Conservation (phyloP, 2,329 filamentous ascomycete genomes). For the Scytalidium lignicola region DNA sequence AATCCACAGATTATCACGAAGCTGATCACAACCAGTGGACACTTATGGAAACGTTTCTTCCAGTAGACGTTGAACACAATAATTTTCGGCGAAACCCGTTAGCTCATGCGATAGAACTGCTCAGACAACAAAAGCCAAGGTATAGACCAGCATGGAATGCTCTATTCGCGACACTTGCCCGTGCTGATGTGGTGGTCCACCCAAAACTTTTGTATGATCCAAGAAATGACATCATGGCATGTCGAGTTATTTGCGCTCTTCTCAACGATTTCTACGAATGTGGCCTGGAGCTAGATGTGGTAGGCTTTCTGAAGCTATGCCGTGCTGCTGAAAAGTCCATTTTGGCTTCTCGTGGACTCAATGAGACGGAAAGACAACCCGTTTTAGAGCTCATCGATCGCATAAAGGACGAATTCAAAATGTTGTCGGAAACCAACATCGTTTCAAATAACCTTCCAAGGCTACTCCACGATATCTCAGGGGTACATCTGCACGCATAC, state of each 20-base stretch:
- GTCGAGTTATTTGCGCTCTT: slow-evolving; percentile 15
- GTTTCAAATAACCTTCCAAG: slow-evolving; percentile 14
- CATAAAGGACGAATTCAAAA: slow-evolving; percentile 26
- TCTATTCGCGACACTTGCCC: slow-evolving; percentile 35
- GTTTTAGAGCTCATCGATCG: slow-evolving; percentile 20
- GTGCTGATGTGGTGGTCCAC: slow-evolving; percentile 16
- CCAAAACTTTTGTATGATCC: slow-evolving; percentile 9
- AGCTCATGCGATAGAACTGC: slow-evolving; percentile 12
- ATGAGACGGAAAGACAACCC: background rate
- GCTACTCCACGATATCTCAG: slow-evolving; percentile 39
- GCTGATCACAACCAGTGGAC: background rate
- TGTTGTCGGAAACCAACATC: slow-evolving; percentile 14
- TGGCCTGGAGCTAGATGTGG: slow-evolving; percentile 23
- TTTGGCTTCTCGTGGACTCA: slow-evolving; percentile 9
- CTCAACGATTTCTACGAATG: slow-evolving; percentile 20
- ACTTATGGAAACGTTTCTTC: background rate
- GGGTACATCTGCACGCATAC: slow-evolving; percentile 50
- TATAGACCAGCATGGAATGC: slow-evolving; percentile 36
- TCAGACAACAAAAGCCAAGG: slow-evolving; percentile 9
- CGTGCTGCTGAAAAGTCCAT: slow-evolving; percentile 20
- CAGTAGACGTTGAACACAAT: background rate
- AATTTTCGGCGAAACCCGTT: slow-evolving; percentile 3
- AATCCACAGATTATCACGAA: background rate
- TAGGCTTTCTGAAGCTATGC: slow-evolving; percentile 22
- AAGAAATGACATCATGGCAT: slow-evolving; percentile 20